Evolutionary conservation across 495 filamentous ascomycete genomes (phyloP).

Genomic region (Lophiostoma macrostomum): DNA sequence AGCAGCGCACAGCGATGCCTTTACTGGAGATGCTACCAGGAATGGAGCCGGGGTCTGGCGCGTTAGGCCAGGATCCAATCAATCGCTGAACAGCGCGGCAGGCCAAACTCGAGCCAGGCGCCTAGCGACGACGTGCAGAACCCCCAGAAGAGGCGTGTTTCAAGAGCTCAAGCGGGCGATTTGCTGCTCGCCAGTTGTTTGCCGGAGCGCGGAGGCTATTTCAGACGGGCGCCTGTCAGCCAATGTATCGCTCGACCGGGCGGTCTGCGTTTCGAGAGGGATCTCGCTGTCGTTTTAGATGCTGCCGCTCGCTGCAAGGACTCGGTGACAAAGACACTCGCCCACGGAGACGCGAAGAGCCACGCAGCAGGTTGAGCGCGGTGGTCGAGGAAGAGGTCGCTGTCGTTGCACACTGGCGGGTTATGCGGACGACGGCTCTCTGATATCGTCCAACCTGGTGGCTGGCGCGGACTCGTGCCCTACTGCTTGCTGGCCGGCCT

Average conservation of each 20-base stretch:
- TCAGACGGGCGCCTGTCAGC: constrained; percentile 19
- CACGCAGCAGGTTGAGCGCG: neutral
- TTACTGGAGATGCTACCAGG: neutral
- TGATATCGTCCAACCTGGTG: neutral
- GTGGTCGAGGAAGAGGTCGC: neutral
- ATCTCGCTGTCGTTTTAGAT: constrained; percentile 27
- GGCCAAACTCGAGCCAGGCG: constrained; percentile 20
- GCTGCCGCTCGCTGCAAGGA: constrained; percentile 23
- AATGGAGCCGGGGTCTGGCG: constrained; percentile 12
- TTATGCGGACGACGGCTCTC: neutral
- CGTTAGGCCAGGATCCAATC: constrained; percentile 14
- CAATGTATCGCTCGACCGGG: constrained; percentile 16
- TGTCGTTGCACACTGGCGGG: neutral
- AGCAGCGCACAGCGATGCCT: constrained; percentile 9
- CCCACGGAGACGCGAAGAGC: neutral
- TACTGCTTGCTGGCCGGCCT: neutral
- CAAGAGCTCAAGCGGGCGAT: constrained; percentile 21
- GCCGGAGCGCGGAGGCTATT: constrained; percentile 25
- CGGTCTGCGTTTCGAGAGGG: constrained; percentile 23
- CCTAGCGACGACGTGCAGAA: constrained; percentile 5
- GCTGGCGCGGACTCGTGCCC: neutral
- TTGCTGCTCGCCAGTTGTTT: constrained; percentile 21
- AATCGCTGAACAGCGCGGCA: constrained; percentile 19
- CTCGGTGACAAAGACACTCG: neutral
- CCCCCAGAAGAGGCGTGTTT: constrained; percentile 26